Conservation (phyloP, 2,329 filamentous ascomycete species). For the Paecilomyces sp. region DNA sequence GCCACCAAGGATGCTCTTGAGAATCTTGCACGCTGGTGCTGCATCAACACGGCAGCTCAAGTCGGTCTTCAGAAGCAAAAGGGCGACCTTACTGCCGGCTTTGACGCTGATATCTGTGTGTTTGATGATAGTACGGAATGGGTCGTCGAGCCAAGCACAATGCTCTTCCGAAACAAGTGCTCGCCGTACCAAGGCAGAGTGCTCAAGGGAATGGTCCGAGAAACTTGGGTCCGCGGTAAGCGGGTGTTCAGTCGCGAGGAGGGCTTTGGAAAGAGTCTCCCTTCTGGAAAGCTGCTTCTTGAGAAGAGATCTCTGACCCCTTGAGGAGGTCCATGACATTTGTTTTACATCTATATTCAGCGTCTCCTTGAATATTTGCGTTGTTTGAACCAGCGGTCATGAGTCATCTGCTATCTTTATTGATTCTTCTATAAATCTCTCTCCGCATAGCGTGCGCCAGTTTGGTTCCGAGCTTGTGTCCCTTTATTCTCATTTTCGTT, state of each 20-base stretch:
- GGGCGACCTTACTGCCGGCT: conserved; percentile 71
- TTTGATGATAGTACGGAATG: conserved; percentile 83
- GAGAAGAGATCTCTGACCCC: conserved; percentile 22
- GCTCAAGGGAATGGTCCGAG: conserved; percentile 68
- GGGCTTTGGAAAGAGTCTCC: conserved; percentile 31
- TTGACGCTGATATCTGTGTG: conserved; percentile 85
- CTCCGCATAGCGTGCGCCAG: background rate
- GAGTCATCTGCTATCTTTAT: background rate
- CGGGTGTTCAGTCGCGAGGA: conserved; percentile 65
- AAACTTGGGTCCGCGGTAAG: conserved; percentile 77
- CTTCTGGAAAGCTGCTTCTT: conserved; percentile 31
- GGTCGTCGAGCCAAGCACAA: conserved; percentile 64
- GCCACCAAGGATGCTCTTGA: conserved; percentile 50
- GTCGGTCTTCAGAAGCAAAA: conserved; percentile 77
- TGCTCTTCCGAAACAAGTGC: conserved; percentile 93
- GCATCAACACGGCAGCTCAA: conserved; percentile 77
- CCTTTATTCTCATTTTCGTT: background rate
- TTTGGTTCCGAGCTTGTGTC: background rate
- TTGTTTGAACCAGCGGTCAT: background rate
- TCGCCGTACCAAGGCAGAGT: conserved; percentile 79
- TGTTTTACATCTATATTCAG: background rate
- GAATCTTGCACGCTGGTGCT: conserved; percentile 81
- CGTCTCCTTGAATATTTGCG: background rate
- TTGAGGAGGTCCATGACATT: background rate
- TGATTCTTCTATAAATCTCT: background rate